A percentile compares a stretch with the other conserved stretches of the same genome.
Conservation (phyloP, 208 protist genomes). For the Wallacemonas sp. region DNA sequence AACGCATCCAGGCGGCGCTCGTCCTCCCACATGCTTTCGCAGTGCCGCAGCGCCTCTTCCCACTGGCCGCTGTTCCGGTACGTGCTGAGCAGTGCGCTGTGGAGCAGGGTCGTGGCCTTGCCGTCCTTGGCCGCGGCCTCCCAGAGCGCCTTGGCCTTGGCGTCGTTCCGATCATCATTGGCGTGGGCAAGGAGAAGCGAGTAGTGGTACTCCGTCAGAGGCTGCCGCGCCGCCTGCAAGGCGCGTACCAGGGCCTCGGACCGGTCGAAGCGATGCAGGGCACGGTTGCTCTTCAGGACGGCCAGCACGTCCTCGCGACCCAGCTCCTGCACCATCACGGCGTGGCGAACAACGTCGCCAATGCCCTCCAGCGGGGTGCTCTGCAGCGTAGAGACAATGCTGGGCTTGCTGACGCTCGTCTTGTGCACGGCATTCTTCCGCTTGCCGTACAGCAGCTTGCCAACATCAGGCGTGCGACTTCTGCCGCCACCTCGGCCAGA, state of each 20-base stretch:
- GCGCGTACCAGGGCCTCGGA: conserved; percentile 56
- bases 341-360: conserved; percentile 40
- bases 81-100: conserved; percentile 71
- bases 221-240: conserved; percentile 34
- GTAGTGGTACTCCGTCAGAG: conserved; percentile 72
- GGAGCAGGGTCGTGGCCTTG: conserved; percentile 58
- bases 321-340: conserved; percentile 56
- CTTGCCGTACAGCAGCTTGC: conserved; percentile 83
- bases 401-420: conserved; percentile 52
- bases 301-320: conserved; percentile 42
- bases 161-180: conserved; percentile 69
- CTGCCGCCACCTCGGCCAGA: not conserved
- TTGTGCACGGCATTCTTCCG: conserved; percentile 65
- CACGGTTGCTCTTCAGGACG: conserved; percentile 62
- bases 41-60: conserved; percentile 66
- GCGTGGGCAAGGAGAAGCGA: conserved; percentile 84
- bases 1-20: conserved; percentile 62
- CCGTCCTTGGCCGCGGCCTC: conserved; percentile 56
- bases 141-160: conserved; percentile 68
- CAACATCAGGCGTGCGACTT: conserved; percentile 45
- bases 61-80: conserved; percentile 70
- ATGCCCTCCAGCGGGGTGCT: conserved; percentile 47
- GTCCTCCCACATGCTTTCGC: conserved; percentile 68
- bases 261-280: conserved; percentile 77
- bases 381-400: conserved; percentile 45